These are phyloP conservation scores for Nasturtium officinale DNA, from an alignment of 345 rosid genomes.

Conservation along the genomic window DNA sequence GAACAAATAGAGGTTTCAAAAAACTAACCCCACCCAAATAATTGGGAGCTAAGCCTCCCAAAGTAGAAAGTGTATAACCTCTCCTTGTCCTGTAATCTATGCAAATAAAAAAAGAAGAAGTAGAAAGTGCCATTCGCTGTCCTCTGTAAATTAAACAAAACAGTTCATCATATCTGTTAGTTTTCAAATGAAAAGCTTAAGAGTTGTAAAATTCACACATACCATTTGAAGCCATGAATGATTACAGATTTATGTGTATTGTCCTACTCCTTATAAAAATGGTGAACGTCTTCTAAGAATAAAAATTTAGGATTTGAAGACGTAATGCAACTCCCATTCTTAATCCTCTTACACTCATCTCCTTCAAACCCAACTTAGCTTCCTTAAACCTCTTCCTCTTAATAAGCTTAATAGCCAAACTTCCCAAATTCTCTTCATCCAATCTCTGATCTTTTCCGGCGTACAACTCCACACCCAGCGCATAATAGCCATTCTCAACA, in stretches of 20 bases:
- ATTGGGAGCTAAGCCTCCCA: constrained; percentile 9
- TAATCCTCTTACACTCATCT: constrained; percentile 56
- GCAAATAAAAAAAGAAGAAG: constrained; percentile 11
- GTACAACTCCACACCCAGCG: constrained; percentile 54
- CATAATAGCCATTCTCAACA: constrained; percentile 47
- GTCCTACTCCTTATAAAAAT: background rate
- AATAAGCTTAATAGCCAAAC: constrained; percentile 56
- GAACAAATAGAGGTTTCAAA: constrained; percentile 53
- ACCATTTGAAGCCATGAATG: background rate
- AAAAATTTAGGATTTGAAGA: background rate
- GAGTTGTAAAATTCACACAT: background rate
- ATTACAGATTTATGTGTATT: background rate
- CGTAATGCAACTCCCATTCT: constrained; percentile 42
- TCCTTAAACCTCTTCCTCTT: constrained; percentile 42
- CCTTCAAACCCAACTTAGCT: constrained; percentile 56
- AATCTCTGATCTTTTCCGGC: constrained; percentile 52
- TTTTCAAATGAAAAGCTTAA: constrained; percentile 5
- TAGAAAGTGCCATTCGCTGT: background rate
- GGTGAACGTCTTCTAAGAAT: too few species aligned
- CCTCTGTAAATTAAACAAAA: constrained; percentile 31
- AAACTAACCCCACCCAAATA: constrained; percentile 21
- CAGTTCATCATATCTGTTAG: constrained; percentile 14
- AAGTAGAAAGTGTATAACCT: constrained; percentile 8
- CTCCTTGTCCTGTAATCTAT: constrained; percentile 17
- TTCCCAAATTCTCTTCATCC: constrained; percentile 59